Base-by-base conservation (phyloP, 129 eudicot genomes). In the Smallanthus sonchifolius region DNA sequence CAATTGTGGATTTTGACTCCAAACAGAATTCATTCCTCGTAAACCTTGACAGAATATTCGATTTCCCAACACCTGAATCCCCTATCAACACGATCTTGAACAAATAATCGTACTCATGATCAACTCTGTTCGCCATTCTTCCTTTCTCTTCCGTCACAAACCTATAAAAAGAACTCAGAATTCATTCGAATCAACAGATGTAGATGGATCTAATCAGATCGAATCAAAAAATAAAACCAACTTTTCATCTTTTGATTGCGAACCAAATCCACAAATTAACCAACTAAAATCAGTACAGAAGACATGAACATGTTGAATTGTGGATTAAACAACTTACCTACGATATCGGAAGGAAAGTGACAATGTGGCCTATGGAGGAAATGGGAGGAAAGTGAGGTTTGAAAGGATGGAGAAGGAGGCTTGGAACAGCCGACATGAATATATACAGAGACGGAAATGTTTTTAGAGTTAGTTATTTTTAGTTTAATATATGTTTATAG, bases 21-120 rank as follows among this genome's bases (percentile, higher is more conserved):
- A 79, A 43, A 65, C 83, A 79, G 36, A 79, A 79, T 56, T 79
- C 83, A 67, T 79, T 79, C 62, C 83, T 65, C 16, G 83, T 79
- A 72, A 79, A 79, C 69, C 83, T 79, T 34, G 83, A 79, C 38
- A 79, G 17, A 40, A 79, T 79, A 72, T 79, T 79, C 9, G 83
- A 79, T 55, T 79, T 79, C 3, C 83, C 83, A 37, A 79, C 83
- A 39, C 83, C 83, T 8, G 83, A 79, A 57, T 79, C 83, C 2
- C 83, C 83, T 4, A 79, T 79, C 83, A 79, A 79, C 74, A 79
- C 83, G 61, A 79, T 72, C 78, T 79, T 79, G 68, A 79, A 79
- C 69, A 79, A 65, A 79, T 79, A 79, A 79, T 79, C 83, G n/a
- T 79, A 79, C 63, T 79, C 78, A 11, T 79, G 39, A 65, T 79